Conservation (phyloP, 2,329 filamentous ascomycete genomes). For the Talaromyces sp. region DNA sequence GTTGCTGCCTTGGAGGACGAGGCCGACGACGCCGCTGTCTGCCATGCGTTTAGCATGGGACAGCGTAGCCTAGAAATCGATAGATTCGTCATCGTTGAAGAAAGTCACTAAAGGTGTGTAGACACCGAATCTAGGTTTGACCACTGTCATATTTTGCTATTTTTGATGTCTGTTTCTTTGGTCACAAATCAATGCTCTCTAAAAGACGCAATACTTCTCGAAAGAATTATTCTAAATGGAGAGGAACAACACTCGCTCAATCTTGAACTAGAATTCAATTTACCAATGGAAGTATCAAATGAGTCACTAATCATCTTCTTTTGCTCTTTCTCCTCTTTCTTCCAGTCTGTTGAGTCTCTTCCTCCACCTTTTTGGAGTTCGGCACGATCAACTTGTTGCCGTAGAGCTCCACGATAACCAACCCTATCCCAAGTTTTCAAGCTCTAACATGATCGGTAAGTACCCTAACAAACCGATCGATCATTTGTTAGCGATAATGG, state of each 20-base stretch:
- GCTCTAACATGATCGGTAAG: neutral
- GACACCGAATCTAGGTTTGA: constrained; percentile 31
- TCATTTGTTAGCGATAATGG: neutral
- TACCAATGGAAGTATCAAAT: neutral
- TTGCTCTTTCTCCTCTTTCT: neutral
- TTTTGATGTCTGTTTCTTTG: neutral
- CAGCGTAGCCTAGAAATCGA: constrained; percentile 42
- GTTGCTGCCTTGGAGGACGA: constrained; percentile 52
- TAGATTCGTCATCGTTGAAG: constrained; percentile 46
- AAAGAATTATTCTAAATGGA: neutral
- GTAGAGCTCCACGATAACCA: neutral
- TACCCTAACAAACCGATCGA: neutral
- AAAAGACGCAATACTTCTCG: neutral
- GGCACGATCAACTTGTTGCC: neutral
- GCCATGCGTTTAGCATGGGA: constrained; percentile 49
- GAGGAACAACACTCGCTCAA: neutral
- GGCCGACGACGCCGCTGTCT: constrained; percentile 41
- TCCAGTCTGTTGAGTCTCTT: neutral
- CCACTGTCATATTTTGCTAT: neutral
- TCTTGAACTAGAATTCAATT: neutral
- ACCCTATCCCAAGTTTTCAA: neutral
- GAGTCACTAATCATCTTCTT: neutral
- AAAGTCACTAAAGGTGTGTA: constrained; percentile 50
- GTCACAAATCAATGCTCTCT: neutral
- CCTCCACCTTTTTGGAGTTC: neutral